phyloP scores from a whole-genome alignment of 1,284 basidiomycete species.

The Pisolithus thermaeus region DNA sequence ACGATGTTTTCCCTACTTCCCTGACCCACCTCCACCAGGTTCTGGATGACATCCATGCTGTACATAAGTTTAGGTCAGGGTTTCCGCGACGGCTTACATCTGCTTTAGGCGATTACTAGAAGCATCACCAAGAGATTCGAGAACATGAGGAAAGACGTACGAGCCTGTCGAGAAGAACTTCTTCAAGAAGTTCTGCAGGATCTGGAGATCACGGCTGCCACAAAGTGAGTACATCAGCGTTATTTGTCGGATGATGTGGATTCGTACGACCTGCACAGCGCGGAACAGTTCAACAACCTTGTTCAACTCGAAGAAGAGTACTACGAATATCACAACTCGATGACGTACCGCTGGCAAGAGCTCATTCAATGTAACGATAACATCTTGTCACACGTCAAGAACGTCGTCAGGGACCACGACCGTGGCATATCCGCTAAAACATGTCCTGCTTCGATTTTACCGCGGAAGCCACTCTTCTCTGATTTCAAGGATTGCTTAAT shows the following conservation, averaged over 20 bases:
- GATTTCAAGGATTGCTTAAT: not conserved
- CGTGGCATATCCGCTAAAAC: slow-evolving; percentile 28
- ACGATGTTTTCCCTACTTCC: not conserved
- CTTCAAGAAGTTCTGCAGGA: slow-evolving; percentile 37
- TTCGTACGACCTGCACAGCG: slow-evolving; percentile 20
- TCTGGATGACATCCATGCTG: slow-evolving; percentile 28
- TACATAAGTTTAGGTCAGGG: slow-evolving; percentile 24
- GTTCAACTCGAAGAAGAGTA: slow-evolving; percentile 40
- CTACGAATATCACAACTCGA: slow-evolving; percentile 28
- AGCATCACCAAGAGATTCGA: slow-evolving; percentile 40
- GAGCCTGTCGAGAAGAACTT: slow-evolving; percentile 35
- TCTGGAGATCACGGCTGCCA: slow-evolving; percentile 22
- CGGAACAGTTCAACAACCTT: slow-evolving; percentile 35
- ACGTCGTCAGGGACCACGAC: slow-evolving; percentile 34
- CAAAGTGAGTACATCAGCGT: slow-evolving; percentile 9
- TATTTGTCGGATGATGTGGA: not conserved
- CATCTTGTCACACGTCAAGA: slow-evolving; percentile 22
- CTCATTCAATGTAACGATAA: slow-evolving; percentile 27
- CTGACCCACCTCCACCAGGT: slow-evolving; percentile 13
- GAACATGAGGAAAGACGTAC: slow-evolving; percentile 36
- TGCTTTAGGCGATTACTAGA: slow-evolving; percentile 35
- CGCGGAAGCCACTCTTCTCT: slow-evolving; percentile 16
- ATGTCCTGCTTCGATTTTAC: slow-evolving; percentile 32
- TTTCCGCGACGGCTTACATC: slow-evolving; percentile 9
- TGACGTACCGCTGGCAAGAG: slow-evolving; percentile 31